These are phyloP conservation scores for Leonotis leonurus DNA, from an alignment of 257 asterid genomes.

Conservation along the genomic window DNA sequence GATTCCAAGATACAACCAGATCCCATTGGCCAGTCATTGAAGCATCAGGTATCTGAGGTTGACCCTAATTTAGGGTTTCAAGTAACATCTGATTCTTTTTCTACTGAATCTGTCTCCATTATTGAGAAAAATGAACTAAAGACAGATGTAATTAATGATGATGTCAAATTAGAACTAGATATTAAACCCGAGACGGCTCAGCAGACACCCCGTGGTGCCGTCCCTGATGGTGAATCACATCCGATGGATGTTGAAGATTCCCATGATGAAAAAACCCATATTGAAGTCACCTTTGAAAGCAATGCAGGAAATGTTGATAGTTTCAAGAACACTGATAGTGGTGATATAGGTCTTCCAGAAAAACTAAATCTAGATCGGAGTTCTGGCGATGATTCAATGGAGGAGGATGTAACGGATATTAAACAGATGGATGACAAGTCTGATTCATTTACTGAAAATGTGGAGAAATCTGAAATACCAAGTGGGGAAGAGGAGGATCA, in stretches of 20 bases:
- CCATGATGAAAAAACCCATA: conserved; percentile 21
- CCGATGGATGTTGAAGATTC: conserved; percentile 54
- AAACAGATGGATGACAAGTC: conserved; percentile 36
- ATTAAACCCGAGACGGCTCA: conserved; percentile 56
- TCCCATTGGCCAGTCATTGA: conserved; percentile 31
- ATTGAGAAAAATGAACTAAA: conserved; percentile 65
- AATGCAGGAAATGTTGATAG: conserved; percentile 27
- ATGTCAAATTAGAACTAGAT: conserved; percentile 64
- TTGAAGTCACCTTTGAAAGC: conserved; percentile 26
- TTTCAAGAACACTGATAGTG: conserved; percentile 28
- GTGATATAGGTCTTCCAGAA: conserved; percentile 44
- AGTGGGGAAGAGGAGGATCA: conserved; percentile 33
- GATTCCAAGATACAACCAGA: conserved; percentile 30
- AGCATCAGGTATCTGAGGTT: conserved; percentile 77
- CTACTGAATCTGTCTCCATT: conserved; percentile 61
- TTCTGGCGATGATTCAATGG: conserved; percentile 84
- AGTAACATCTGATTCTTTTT: conserved; percentile 68
- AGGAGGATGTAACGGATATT: conserved; percentile 55
- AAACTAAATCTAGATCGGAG: conserved; percentile 54
- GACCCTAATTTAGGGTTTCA: conserved; percentile 51
- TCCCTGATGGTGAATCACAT: conserved; percentile 46
- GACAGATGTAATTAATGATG: conserved; percentile 62
- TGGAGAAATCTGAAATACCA: conserved; percentile 29
- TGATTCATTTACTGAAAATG: conserved; percentile 23
- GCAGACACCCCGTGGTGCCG: conserved; percentile 30